A percentile compares a stretch with the other conserved stretches of the same genome.
phyloP scores from a whole-genome alignment of 495 filamentous ascomycete species.

The Xylaria castorea region DNA sequence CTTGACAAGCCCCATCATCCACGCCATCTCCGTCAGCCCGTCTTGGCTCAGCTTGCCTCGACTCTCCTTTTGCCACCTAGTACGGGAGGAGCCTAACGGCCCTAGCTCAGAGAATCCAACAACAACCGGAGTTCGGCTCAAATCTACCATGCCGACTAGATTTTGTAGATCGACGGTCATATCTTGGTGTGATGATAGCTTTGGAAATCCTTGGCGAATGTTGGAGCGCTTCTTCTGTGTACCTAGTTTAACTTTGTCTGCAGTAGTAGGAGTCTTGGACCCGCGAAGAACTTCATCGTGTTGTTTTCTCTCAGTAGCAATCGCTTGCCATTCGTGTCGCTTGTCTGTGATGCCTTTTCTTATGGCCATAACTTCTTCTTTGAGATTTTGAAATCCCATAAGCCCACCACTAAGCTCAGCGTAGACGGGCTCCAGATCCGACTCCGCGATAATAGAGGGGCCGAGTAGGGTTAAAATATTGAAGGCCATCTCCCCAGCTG shows the following conservation, averaged over 20 bases:
- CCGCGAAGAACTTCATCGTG: constrained; percentile 71
- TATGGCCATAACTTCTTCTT: constrained; percentile 76
- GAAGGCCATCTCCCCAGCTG: constrained; percentile 90
- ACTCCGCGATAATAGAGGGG: constrained; percentile 81
- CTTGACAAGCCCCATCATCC: constrained; percentile 93
- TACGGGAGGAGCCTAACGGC: constrained; percentile 90
- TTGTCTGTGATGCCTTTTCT: constrained; percentile 82
- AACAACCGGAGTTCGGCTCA: constrained; percentile 85
- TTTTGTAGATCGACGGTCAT: constrained; percentile 80
- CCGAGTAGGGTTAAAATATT: constrained; percentile 86
- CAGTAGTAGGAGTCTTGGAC: not conserved
- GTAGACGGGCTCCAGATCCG: constrained; percentile 82
- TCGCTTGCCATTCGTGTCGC: constrained; percentile 85
- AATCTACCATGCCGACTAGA: constrained; percentile 85
- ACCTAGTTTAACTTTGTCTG: not conserved
- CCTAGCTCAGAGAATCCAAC: constrained; percentile 88
- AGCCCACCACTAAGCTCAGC: constrained; percentile 89
- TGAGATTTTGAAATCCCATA: constrained; percentile 84
- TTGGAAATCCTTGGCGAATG: constrained; percentile 82
- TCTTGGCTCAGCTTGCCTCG: constrained; percentile 86
- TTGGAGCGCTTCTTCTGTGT: constrained; percentile 72
- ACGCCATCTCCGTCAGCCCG: constrained; percentile 90
- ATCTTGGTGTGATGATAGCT: constrained; percentile 77
- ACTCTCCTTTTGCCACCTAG: constrained; percentile 92
- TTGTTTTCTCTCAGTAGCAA: constrained; percentile 77